phyloP scores from a whole-genome alignment of 1,284 basidiomycete species.

The Tetrapyrgos nigripes region DNA sequence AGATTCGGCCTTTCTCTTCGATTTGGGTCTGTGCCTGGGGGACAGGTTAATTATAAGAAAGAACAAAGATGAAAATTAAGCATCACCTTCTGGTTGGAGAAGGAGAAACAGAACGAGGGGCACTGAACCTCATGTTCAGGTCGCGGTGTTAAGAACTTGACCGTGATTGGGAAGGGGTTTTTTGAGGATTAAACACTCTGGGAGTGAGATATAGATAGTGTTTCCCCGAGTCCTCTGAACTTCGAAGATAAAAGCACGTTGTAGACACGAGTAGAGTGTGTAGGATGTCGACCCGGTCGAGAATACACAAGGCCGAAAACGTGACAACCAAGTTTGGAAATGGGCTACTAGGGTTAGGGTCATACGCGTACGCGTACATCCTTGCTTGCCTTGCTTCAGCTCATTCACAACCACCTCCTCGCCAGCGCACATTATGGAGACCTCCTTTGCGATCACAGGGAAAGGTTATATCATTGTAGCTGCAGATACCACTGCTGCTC shows the following conservation, averaged over 20 bases:
- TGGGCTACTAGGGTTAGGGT: neutral
- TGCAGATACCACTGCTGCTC: constrained; percentile 88
- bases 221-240: neutral
- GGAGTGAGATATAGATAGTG: neutral
- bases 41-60: constrained; percentile 11
- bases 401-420: neutral
- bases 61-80: constrained; percentile 19
- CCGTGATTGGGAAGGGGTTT: neutral
- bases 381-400: neutral
- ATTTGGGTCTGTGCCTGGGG: constrained; percentile 12
- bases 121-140: constrained; percentile 62
- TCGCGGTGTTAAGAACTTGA: neutral
- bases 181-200: neutral
- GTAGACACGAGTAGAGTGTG: neutral
- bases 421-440: constrained; percentile 60
- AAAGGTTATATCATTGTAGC: constrained; percentile 93
- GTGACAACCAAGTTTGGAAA: neutral
- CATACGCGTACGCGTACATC: constrained; percentile 11
- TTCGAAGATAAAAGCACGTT: neutral
- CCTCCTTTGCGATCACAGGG: constrained; percentile 79
- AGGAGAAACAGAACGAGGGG: constrained; percentile 64
- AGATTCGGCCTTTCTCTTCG: constrained; percentile 11
- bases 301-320: neutral
- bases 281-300: neutral
- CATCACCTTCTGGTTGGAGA: constrained; percentile 63